phyloP scores from a whole-genome alignment of 2,329 filamentous ascomycete species.

The Blumeria graminis region DNA sequence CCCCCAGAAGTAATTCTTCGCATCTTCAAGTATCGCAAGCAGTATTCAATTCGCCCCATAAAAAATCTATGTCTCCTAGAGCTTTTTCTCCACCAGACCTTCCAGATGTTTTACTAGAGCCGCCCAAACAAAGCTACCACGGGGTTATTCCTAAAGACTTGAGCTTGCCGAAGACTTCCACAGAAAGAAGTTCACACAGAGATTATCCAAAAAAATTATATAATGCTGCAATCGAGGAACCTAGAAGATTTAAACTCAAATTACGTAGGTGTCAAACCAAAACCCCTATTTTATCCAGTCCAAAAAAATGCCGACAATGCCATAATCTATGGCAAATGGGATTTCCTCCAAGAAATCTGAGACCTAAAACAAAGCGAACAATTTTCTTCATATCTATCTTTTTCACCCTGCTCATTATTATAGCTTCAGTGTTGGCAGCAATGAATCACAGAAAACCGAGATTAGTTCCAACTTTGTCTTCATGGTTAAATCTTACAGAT shows the following conservation, averaged over 20 bases:
- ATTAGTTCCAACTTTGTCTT: conserved; percentile 18
- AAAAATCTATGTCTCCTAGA: too few relatives aligned
- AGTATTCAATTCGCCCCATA: too few relatives aligned
- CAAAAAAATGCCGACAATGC: conserved; percentile 36
- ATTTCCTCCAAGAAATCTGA: conserved; percentile 35
- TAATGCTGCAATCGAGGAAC: conserved; percentile 2
- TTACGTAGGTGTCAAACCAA: conserved; percentile 13
- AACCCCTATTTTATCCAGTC: conserved; percentile 34
- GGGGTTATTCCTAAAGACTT: too few relatives aligned
- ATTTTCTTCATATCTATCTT: conserved; percentile 28
- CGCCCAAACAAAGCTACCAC: too few relatives aligned
- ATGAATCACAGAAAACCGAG: conserved; percentile 22
- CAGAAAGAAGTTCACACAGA: too few relatives aligned
- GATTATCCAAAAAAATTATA: not conserved
- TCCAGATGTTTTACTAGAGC: too few relatives aligned
- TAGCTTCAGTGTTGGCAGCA: conserved; percentile 33
- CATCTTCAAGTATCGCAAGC: too few relatives aligned
- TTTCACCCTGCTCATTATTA: conserved; percentile 26
- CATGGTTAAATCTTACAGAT: conserved; percentile 66
- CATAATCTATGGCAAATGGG: conserved; percentile 39
- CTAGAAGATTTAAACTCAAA: conserved; percentile 6
- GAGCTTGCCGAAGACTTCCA: too few relatives aligned
- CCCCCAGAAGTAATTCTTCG: too few relatives aligned
- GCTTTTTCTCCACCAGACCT: too few relatives aligned
- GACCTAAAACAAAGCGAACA: conserved; percentile 37